Conservation (phyloP, 169 alveolate genomes). For the Plasmodium chabaudi region DNA sequence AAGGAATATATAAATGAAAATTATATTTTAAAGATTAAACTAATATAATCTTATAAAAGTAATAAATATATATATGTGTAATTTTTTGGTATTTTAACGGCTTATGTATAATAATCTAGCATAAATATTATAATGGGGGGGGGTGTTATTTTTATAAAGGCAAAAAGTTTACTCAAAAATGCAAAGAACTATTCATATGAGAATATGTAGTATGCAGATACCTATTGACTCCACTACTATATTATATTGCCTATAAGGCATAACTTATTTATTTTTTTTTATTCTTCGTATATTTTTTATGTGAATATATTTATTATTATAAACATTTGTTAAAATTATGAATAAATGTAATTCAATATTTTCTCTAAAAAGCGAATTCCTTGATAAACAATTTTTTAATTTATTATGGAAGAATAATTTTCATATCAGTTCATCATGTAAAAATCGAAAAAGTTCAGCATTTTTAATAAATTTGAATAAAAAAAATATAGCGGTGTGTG, state of each 20-base stretch:
- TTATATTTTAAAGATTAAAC: too few relatives aligned
- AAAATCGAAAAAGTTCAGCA: constrained; percentile 53
- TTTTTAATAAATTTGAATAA: constrained; percentile 1
- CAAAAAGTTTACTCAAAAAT: background rate
- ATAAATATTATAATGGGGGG: too few relatives aligned
- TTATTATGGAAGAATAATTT: background rate
- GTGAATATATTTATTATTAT: constrained; percentile 3
- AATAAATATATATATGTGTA: too few relatives aligned
- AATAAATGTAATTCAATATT: constrained; percentile 2
- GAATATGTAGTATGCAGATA: too few relatives aligned
- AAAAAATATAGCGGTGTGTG: constrained; percentile 6
- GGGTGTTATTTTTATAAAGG: background rate
- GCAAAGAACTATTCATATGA: background rate
- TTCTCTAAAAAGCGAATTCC: background rate
- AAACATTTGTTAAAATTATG: constrained; percentile 11
- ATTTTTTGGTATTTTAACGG: too few relatives aligned
- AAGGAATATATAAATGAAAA: too few relatives aligned
- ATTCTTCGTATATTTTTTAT: background rate
- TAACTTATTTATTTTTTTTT: constrained; percentile 25
- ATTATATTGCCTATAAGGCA: constrained; percentile 46
- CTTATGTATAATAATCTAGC: too few relatives aligned
- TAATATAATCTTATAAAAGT: too few relatives aligned
- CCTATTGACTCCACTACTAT: background rate
- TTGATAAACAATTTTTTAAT: background rate
- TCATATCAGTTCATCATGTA: constrained; percentile 33